Evolutionary conservation across 1,284 basidiomycete species (phyloP).

Genomic region (Cutaneotrichosporon sp.): DNA sequence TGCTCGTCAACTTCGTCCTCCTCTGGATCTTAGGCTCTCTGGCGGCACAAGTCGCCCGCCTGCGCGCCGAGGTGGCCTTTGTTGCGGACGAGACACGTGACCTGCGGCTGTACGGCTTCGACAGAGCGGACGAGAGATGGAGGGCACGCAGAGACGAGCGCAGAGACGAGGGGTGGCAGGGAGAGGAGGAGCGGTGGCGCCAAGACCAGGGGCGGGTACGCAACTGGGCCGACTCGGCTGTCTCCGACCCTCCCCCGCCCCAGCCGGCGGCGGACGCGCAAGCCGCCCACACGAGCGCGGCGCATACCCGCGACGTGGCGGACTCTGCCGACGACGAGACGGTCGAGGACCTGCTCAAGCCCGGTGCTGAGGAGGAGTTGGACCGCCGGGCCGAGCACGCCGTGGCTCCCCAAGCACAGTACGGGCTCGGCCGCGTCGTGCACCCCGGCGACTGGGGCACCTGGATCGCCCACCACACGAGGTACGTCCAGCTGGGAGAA

Average conservation of each 20-base stretch:
- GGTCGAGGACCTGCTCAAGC: neutral
- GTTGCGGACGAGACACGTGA: conserved; percentile 44
- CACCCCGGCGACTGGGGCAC: conserved; percentile 7
- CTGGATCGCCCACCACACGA: conserved; percentile 15
- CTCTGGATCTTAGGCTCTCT: conserved; percentile 40
- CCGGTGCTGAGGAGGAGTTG: neutral
- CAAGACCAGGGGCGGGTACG: neutral
- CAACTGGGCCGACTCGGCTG: neutral
- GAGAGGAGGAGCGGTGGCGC: neutral
- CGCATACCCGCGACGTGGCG: neutral
- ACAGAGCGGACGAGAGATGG: conserved; percentile 5
- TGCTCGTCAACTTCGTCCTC: conserved; percentile 38
- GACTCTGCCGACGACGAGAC: neutral
- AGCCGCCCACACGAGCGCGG: neutral
- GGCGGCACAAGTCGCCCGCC: conserved; percentile 36
- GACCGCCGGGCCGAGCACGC: neutral
- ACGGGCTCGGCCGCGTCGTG: conserved; percentile 16
- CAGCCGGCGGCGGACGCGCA: neutral
- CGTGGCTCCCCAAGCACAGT: neutral
- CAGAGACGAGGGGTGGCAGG: neutral
- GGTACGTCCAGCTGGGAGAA: no score
- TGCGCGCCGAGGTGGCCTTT: conserved; percentile 42
- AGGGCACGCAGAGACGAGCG: neutral
- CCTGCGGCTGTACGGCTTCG: conserved; percentile 34
- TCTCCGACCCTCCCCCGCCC: neutral